Evolutionary conservation across 1,139 yeast genomes (phyloP).

Genomic region (Candida gigantensis): DNA sequence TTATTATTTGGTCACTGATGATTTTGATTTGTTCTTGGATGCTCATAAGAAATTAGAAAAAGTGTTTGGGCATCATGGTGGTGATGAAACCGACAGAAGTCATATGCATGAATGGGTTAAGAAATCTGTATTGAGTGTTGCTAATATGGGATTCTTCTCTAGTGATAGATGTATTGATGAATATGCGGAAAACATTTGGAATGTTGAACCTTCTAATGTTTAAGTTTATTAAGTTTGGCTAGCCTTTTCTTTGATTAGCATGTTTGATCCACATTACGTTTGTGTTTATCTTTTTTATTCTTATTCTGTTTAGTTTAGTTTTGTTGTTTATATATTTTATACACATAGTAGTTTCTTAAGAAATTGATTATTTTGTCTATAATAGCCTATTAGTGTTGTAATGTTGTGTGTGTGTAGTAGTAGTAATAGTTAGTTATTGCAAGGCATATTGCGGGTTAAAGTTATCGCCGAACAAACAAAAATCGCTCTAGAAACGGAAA

Average conservation of each 20-base stretch:
- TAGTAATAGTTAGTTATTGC: no score
- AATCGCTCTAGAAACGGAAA: no score
- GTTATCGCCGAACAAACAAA: no score
- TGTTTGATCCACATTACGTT: background rate
- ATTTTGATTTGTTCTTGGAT: slow-evolving; percentile 81
- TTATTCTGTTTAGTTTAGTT: background rate
- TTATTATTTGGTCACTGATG: slow-evolving; percentile 83
- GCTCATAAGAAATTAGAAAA: slow-evolving; percentile 77
- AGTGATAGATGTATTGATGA: slow-evolving; percentile 91
- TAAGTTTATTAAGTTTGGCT: background rate
- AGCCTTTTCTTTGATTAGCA: background rate
- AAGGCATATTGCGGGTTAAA: no score
- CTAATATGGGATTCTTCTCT: slow-evolving; percentile 92
- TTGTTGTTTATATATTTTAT: background rate
- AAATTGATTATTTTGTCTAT: no score
- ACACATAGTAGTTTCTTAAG: no score
- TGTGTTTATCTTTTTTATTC: background rate
- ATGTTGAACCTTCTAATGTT: slow-evolving; percentile 63
- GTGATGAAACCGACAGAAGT: slow-evolving; percentile 47
- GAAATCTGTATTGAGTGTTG: slow-evolving; percentile 77
- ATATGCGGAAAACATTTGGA: slow-evolving; percentile 93
- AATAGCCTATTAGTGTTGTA: no score
- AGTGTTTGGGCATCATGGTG: slow-evolving; percentile 57
- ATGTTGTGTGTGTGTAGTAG: no score
- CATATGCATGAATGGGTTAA: slow-evolving; percentile 70